Percentiles rank a stretch among this genome's conserved stretches.
Conservation (phyloP, 2,329 filamentous ascomycete genomes). For the Gnomoniopsis smithogilvyi region DNA sequence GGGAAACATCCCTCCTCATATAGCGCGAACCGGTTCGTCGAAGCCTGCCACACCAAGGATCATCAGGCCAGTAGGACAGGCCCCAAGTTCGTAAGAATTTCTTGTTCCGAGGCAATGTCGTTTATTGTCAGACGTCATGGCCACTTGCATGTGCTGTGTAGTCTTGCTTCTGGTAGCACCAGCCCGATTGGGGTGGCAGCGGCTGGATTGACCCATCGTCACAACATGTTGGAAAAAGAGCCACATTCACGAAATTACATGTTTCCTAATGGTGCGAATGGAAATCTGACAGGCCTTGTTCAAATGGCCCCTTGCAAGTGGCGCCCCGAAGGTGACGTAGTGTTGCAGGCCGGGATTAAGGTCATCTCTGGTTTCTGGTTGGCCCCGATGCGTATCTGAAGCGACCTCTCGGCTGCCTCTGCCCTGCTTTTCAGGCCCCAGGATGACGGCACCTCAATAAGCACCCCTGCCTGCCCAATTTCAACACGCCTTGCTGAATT, state of each 20-base stretch:
- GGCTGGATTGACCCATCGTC: background rate
- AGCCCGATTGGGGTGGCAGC: background rate
- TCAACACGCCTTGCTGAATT: background rate
- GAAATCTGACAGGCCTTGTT: slow-evolving; percentile 7
- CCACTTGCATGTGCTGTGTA: background rate
- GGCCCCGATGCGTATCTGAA: background rate
- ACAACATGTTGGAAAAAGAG: slow-evolving; percentile 4
- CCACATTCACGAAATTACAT: background rate
- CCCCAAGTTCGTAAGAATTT: background rate
- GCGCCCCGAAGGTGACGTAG: background rate
- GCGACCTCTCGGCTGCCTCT: background rate
- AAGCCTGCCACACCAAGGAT: background rate
- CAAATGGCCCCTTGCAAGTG: slow-evolving; percentile 5
- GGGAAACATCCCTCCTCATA: slow-evolving; percentile 10
- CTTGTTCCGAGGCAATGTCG: background rate
- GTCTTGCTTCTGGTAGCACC: background rate
- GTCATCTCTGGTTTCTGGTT: background rate
- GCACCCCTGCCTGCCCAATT: background rate
- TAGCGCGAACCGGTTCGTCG: background rate
- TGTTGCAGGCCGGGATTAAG: background rate
- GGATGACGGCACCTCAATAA: background rate
- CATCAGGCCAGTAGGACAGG: background rate
- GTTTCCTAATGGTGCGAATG: background rate
- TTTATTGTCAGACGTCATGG: slow-evolving; percentile 3
- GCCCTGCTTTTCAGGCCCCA: slow-evolving; percentile 1